Evolutionary conservation across 805 yeast genomes (phyloP), one percentile per base, ranked within the genome.

Genomic region (Yamadazyma philogaea): DNA sequence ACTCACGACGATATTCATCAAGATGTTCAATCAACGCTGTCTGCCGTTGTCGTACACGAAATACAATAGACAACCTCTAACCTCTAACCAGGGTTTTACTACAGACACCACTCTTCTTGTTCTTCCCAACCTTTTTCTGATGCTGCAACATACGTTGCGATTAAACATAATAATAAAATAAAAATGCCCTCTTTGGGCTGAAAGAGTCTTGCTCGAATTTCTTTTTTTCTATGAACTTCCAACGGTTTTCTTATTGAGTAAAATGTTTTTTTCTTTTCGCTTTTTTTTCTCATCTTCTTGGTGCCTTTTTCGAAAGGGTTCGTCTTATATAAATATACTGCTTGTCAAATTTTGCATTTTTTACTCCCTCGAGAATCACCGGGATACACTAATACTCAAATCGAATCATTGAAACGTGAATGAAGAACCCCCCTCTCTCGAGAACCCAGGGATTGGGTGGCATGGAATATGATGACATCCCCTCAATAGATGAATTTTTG

Each of bases 401-500:
- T n/a, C n/a, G n/a, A n/a, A n/a, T n/a, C n/a, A n/a, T 24, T 5
- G 3, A 24, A 24, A 24, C 10, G n/a, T 5, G 28, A n/a, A 30
- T 30, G 33, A 30, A n/a, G n/a, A 30, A 30, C 4, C 33, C 33
- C n/a, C 8, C 16, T 16, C 4, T 8, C n/a, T 6, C 18, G 6
- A 18, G 18, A 34, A n/a, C 30, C 18, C 19, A 32, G 24, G 11
- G 12, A n/a, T 30, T 19, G 26, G 26, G 20, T 6, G 16, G 18
- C 17, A 22, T 39, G 4, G 42, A 39, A 11, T 39, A 32, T 17
- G 42, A 39, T 16, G 35, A 41, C 30, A 24, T 35, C 8, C 44
- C 44, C n/a, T 5, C 44, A 21, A 42, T 49, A 26, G 68, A 61
- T 15, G 64, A 59, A 33, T 55, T 68, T 18, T 45, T 66, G 11